Percentiles rank a stretch among this genome's conserved stretches.
Conservation (phyloP, 2,329 filamentous ascomycete genomes). For the Colletotrichum lindemuthianum region DNA sequence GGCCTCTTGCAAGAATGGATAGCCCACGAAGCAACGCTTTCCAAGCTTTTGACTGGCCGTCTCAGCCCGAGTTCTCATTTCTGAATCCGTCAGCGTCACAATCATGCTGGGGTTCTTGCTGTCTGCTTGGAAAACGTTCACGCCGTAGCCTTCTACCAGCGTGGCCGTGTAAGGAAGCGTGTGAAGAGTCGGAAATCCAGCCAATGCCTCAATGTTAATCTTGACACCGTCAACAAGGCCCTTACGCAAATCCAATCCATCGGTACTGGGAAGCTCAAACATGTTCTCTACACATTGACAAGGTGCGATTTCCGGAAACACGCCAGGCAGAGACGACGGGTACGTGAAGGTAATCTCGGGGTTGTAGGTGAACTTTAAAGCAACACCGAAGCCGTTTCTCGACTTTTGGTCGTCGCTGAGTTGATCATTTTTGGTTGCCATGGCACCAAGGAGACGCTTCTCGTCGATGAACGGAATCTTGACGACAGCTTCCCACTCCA, state of each 20-base stretch:
- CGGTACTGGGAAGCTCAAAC: conserved; percentile 92
- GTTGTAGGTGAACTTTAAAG: conserved; percentile 91
- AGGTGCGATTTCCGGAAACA: conserved; percentile 88
- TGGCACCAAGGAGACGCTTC: conserved; percentile 82
- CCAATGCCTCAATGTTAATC: conserved; percentile 83
- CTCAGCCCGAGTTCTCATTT: conserved; percentile 74
- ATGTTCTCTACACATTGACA: conserved; percentile 97
- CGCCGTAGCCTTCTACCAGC: conserved; percentile 78
- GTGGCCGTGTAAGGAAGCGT: conserved; percentile 85
- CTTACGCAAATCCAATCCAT: conserved; percentile 85
- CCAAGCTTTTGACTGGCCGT: conserved; percentile 83
- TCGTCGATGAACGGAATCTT: conserved; percentile 99
- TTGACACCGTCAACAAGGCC: conserved; percentile 87
- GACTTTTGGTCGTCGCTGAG: conserved; percentile 82
- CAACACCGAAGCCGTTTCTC: conserved; percentile 91
- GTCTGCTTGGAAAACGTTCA: conserved; percentile 95
- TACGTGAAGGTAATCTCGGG: conserved; percentile 82
- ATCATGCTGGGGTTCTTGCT: conserved; percentile 98
- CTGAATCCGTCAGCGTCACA: conserved; percentile 81
- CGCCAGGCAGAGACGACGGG: conserved; percentile 85
- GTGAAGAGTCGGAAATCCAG: conserved; percentile 91
- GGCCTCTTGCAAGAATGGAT: conserved; percentile 94
- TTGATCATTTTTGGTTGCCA: conserved; percentile 83
- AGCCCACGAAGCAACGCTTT: conserved; percentile 88
- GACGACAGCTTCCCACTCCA: conserved; percentile 99